Evolutionary conservation across 306 rosid genomes (phyloP).

Genomic region (Acacia melanoxylon): DNA sequence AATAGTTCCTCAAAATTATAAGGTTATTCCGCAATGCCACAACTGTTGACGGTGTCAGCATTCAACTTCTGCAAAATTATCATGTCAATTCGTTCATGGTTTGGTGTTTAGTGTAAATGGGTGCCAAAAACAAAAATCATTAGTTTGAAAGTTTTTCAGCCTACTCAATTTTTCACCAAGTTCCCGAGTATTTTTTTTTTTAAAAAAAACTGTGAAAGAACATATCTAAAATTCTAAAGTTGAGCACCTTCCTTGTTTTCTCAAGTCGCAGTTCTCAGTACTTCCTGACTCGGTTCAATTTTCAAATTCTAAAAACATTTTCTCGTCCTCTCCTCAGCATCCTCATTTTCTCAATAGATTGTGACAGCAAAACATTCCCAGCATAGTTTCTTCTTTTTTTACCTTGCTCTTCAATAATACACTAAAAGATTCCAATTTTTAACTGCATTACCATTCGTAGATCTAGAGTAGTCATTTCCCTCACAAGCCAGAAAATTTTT

Average conservation of each 20-base stretch:
- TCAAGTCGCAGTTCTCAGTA: not conserved
- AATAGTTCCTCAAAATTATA: not conserved
- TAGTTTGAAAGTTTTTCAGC: not conserved
- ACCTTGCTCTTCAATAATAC: not conserved
- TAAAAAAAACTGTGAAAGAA: not conserved
- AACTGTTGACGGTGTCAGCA: not conserved
- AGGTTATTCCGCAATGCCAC: not conserved
- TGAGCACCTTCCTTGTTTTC: not conserved
- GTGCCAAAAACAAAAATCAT: not conserved
- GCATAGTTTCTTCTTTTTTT: not conserved
- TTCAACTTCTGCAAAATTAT: not conserved
- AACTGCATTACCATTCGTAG: not conserved
- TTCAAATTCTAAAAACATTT: not conserved
- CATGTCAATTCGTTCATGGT: not conserved
- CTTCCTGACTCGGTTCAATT: not conserved
- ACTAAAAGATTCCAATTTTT: not conserved
- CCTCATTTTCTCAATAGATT: conserved; percentile 6
- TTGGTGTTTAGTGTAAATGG: not conserved
- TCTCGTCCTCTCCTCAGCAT: not conserved
- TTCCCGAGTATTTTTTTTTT: not conserved
- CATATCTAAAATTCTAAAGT: not conserved
- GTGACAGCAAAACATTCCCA: not conserved
- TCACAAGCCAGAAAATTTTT: not conserved
- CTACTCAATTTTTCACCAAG: not conserved
- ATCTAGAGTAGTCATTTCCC: not conserved